Base-by-base conservation (phyloP, 768 basidiomycete species). In the Leucogyrophana mollusca region DNA sequence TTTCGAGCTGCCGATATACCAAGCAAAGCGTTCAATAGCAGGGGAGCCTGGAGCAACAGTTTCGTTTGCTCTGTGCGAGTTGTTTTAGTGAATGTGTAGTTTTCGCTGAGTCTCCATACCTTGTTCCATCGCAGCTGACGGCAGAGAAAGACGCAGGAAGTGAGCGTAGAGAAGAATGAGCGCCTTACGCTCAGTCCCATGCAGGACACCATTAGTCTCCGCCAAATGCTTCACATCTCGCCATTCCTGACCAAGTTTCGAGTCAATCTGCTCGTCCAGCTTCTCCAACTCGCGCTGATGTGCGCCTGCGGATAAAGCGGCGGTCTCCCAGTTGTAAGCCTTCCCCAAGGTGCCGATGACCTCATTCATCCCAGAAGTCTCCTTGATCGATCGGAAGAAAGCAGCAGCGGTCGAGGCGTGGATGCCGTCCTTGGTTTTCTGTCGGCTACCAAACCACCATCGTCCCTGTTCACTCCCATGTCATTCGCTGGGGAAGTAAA, bases 361-460 rank as follows among this genome's bases (percentile, higher is more conserved):
- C 37, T 90, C 85, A 23, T 79, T 73, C 53, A 91, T 78, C 1
- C 74, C 76, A 7, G 87, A 84, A 20, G 86, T 83, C 59, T 99
- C 95, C 22, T 76, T 80, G n/a, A 97, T 56, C 4, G 77, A 72
- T 61, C 87, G 90, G 83, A 96, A 99, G 72, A 93, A 93, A 0
- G 77, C 72, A 23, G 91, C 83, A 2, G 95, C 95, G 0, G 92
- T 90, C 33, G 72, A 73, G 18, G 85, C 81, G 49, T 90, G 73
- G 46, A 96, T 77, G 34, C 93, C 92, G 53, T 99, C 96, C 65
- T 96, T 94, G 13, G 96, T 99, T 66, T 80, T 85, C 53, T 82
- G 76, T 46, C 89, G 78, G 55, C 83, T 90, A 4, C 92, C 90
- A 59, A 97, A 99, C 96, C 96, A 99, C 96, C 96, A 98, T 25